Conservation (phyloP, 768 basidiomycete species). For the Auriscalpium vulgare region DNA sequence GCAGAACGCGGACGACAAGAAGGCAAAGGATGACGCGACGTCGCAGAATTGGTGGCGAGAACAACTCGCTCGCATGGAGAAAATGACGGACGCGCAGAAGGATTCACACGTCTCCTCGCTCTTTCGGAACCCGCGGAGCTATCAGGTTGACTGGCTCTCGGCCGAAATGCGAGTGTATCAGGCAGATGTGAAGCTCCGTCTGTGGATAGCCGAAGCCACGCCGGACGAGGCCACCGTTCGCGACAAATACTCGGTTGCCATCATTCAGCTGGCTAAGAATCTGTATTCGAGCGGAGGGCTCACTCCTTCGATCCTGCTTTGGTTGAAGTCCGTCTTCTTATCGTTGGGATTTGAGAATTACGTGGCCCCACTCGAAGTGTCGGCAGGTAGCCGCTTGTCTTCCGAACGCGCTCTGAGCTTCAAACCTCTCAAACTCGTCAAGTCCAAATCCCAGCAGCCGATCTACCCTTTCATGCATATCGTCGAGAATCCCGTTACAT, state of each 20-base stretch:
- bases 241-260: slow-evolving; percentile 37
- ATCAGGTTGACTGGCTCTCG: slow-evolving; percentile 33
- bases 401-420: slow-evolving; percentile 33
- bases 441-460: slow-evolving; percentile 32
- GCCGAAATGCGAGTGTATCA: slow-evolving; percentile 46
- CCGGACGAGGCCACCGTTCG: slow-evolving; percentile 29
- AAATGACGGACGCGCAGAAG: slow-evolving; percentile 25
- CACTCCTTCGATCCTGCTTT: slow-evolving; percentile 26
- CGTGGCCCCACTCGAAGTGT: slow-evolving; percentile 17
- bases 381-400: slow-evolving; percentile 12
- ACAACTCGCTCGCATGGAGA: slow-evolving; percentile 33
- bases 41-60: slow-evolving; percentile 41
- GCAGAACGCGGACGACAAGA: slow-evolving; percentile 33
- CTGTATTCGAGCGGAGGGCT: slow-evolving; percentile 31
- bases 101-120: slow-evolving; percentile 29
- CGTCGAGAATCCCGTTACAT: slow-evolving; percentile 46
- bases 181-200: slow-evolving; percentile 40
- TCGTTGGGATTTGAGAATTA: slow-evolving; percentile 43
- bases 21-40: slow-evolving; percentile 23
- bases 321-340: slow-evolving; percentile 32
- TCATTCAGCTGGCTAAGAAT: slow-evolving; percentile 43
- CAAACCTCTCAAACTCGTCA: slow-evolving; percentile 47
- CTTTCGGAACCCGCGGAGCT: slow-evolving; percentile 36
- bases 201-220: slow-evolving; percentile 43
- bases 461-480: slow-evolving; percentile 47